A percentile compares a stretch with the other conserved stretches of the same genome.
These are phyloP conservation scores for Aspergillus felis DNA, from an alignment of 2,329 filamentous ascomycete species.

Conservation along the genomic window DNA sequence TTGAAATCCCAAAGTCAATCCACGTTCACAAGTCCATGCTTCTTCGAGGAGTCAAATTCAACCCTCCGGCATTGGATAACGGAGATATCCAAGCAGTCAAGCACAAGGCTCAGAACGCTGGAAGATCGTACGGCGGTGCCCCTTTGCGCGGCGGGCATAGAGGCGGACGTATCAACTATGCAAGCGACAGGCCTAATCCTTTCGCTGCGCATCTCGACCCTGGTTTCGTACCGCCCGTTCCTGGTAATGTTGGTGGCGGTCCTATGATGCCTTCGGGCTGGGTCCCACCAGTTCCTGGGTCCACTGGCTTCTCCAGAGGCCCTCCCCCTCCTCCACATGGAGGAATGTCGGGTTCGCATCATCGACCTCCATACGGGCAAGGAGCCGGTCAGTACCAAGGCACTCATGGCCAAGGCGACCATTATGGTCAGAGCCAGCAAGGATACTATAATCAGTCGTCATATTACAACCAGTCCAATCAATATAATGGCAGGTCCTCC, in stretches of 20 bases:
- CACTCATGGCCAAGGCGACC: constrained; percentile 18
- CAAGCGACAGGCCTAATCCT: constrained; percentile 40
- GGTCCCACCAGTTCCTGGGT: constrained; percentile 29
- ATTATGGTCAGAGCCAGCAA: constrained; percentile 23
- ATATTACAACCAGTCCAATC: constrained; percentile 21
- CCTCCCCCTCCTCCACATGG: constrained; percentile 39
- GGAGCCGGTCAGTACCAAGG: constrained; percentile 14
- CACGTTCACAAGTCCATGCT: constrained; percentile 91
- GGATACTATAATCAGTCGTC: constrained; percentile 17
- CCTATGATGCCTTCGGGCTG: constrained; percentile 34
- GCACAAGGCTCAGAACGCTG: constrained; percentile 59
- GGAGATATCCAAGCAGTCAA: constrained; percentile 72
- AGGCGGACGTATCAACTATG: constrained; percentile 55
- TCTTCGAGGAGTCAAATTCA: constrained; percentile 73
- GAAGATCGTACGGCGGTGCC: constrained; percentile 68
- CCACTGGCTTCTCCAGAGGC: constrained; percentile 30
- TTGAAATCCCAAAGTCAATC: constrained; percentile 70
- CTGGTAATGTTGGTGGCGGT: constrained; percentile 22
- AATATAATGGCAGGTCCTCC: constrained; percentile 23
- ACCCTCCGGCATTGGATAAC: constrained; percentile 66
- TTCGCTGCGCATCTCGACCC: constrained; percentile 47
- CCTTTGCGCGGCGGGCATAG: constrained; percentile 51
- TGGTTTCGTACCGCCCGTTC: constrained; percentile 31
- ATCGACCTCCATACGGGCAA: constrained; percentile 19
- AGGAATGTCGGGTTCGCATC: constrained; percentile 25